These are phyloP conservation scores for Triangularia setosa DNA, from an alignment of 2,329 filamentous ascomycete genomes.

Conservation along the genomic window DNA sequence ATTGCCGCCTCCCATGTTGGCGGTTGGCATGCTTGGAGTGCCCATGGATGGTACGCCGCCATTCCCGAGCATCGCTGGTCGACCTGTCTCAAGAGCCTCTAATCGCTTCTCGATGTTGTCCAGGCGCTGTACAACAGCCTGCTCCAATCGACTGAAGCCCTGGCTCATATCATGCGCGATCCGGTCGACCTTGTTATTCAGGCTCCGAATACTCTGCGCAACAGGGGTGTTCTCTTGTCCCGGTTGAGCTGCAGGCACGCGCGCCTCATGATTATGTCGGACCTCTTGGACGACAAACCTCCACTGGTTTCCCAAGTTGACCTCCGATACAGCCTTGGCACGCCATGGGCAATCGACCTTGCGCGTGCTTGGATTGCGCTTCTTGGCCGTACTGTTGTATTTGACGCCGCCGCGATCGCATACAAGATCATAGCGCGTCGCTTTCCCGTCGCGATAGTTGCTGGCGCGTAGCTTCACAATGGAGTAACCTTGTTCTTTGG, in stretches of 20 bases:
- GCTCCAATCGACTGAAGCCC: conserved; percentile 49
- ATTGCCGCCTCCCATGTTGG: conserved; percentile 27
- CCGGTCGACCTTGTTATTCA: conserved; percentile 58
- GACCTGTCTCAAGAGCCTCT: conserved; percentile 23
- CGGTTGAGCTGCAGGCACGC: conserved; percentile 49
- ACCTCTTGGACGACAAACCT: conserved; percentile 58
- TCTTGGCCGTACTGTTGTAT: conserved; percentile 62
- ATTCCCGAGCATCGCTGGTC: conserved; percentile 22
- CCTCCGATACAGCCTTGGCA: conserved; percentile 61
- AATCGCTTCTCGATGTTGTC: conserved; percentile 46
- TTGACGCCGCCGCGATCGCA: conserved; percentile 62
- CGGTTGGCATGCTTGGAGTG: conserved; percentile 27
- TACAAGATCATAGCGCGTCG: conserved; percentile 59
- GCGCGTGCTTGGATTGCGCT: conserved; percentile 59
- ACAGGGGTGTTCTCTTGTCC: conserved; percentile 56
- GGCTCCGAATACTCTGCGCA: conserved; percentile 53
- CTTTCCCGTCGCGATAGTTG: conserved; percentile 60
- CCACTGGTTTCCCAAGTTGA: conserved; percentile 60
- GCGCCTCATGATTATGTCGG: conserved; percentile 60
- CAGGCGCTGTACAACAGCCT: conserved; percentile 52
- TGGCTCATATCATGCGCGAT: conserved; percentile 54
- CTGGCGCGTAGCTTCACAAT: conserved; percentile 60
- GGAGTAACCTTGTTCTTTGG: conserved; percentile 60
- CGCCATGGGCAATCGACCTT: conserved; percentile 63
- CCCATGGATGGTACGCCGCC: conserved; percentile 25